These are phyloP conservation scores for Heterobasidion irregulare DNA, from an alignment of 1,284 basidiomycete species.

Conservation along the genomic window DNA sequence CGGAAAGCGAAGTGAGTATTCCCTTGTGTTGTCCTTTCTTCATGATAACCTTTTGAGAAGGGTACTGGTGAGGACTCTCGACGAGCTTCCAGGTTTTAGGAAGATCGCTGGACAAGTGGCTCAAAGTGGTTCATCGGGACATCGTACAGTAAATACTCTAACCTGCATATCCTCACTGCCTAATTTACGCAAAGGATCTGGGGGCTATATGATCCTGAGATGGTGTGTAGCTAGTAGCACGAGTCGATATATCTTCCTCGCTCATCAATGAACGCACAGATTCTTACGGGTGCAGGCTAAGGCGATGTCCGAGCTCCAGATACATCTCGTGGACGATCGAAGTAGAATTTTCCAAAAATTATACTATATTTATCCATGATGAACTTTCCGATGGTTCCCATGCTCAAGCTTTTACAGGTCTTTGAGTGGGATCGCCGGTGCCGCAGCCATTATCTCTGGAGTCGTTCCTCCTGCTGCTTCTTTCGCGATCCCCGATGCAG, in stretches of 20 bases:
- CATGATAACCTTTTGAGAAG: not conserved
- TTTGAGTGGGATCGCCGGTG: not conserved
- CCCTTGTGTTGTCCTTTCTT: not conserved
- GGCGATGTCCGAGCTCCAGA: not conserved
- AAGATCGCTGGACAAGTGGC: not conserved
- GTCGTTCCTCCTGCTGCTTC: not conserved
- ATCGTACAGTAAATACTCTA: not conserved
- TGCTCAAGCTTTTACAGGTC: not conserved
- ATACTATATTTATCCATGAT: not conserved
- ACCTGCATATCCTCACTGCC: not conserved
- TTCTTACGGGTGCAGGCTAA: not conserved
- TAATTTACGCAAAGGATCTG: not conserved
- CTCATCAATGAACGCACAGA: not conserved
- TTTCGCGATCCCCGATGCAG: not conserved
- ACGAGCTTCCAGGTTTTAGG: not conserved
- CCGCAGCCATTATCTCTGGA: not conserved
- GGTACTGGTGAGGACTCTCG: not conserved
- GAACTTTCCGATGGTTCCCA: too few relatives aligned
- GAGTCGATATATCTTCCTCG: not conserved
- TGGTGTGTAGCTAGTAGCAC: not conserved
- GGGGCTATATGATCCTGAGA: not conserved
- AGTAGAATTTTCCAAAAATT: not conserved
- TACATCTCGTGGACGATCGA: not conserved
- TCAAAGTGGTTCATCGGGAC: not conserved
- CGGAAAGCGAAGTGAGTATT: not conserved